phyloP scores from a whole-genome alignment of 768 basidiomycete species.

The Kwoniella pini region DNA sequence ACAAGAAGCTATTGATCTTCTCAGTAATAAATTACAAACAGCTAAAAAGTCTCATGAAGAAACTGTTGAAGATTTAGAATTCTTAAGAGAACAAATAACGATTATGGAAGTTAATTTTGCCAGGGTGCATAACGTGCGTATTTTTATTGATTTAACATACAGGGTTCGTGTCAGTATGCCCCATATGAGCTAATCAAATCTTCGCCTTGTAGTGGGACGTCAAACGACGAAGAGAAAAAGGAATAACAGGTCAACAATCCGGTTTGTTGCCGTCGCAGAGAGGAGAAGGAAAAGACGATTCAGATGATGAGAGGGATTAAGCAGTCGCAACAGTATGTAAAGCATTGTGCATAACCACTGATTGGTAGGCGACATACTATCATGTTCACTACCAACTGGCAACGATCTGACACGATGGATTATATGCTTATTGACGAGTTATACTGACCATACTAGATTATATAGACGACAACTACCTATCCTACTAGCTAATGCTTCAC shows the following conservation, averaged over 20 bases:
- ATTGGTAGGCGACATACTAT: no score
- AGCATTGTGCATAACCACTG: no score
- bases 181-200: no score
- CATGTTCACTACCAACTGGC: no score
- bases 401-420: no score
- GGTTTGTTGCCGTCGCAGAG: slow-evolving; percentile 22
- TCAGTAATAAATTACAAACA: slow-evolving; percentile 70
- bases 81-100: slow-evolving; percentile 88
- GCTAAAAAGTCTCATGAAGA: slow-evolving; percentile 69
- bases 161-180: no score
- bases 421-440: no score
- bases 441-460: no score
- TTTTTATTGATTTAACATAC: no score
- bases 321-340: neutral
- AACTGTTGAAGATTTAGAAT: slow-evolving; percentile 85
- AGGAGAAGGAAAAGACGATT: slow-evolving; percentile 21
- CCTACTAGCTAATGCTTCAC: no score
- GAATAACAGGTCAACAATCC: slow-evolving; percentile 18
- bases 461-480: no score
- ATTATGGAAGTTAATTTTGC: slow-evolving; percentile 97
- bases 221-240: slow-evolving; percentile 29
- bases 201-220: slow-evolving; percentile 43
- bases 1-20: slow-evolving; percentile 70
- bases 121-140: slow-evolving; percentile 74
- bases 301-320: slow-evolving; percentile 38